A percentile compares a stretch with the other conserved stretches of the same genome.
phyloP scores from a whole-genome alignment of 2,329 filamentous ascomycete genomes.

The Colletotrichum endophyticum region DNA sequence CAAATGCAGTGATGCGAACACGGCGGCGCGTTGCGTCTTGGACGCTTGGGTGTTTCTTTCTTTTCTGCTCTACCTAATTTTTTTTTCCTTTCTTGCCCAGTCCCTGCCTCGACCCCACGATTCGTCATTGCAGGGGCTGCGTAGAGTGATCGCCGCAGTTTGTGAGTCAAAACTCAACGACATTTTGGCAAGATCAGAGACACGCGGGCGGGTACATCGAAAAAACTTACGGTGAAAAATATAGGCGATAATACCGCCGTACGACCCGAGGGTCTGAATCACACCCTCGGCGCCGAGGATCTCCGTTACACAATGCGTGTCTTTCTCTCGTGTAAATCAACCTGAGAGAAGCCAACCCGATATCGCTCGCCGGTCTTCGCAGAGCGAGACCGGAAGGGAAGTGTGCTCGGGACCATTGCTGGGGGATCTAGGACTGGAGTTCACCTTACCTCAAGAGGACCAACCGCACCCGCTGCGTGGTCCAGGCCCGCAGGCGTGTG shows the following conservation, averaged over 20 bases:
- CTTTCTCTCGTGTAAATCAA: not conserved
- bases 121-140: not conserved
- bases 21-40: not conserved
- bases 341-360: not conserved
- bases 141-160: not conserved
- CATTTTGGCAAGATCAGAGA: not conserved
- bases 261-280: not conserved
- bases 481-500: not conserved
- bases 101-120: not conserved
- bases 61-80: not conserved
- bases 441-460: not conserved
- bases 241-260: not conserved
- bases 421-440: not conserved
- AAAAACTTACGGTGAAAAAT: not conserved
- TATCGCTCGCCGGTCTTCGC: constrained; percentile 3
- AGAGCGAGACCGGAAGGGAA: not conserved
- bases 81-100: not conserved
- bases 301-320: not conserved
- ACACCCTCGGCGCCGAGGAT: not conserved
- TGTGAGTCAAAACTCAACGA: not conserved
- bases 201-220: not conserved
- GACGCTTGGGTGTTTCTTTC: not conserved
- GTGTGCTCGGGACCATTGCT: not conserved
- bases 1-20: not conserved
- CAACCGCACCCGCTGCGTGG: not conserved